Evolutionary conservation across 2,329 filamentous ascomycete species (phyloP), one percentile per base, ranked within the genome.

Genomic region (Trichoderma atrobrunneum): DNA sequence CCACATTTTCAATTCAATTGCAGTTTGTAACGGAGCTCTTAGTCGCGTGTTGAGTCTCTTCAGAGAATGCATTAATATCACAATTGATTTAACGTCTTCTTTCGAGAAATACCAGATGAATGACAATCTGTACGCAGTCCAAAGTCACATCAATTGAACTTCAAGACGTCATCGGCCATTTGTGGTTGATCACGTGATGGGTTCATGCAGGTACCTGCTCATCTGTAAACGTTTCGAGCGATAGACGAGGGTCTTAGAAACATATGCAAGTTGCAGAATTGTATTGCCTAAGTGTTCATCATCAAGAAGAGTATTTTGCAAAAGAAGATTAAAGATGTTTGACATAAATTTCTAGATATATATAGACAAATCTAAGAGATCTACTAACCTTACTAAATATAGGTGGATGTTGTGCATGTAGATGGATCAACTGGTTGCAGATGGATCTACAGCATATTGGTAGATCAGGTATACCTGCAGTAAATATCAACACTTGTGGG

Each of bases 231-330:
- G 11, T 51, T 8, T 7, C n/a, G 39, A 5, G 34, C 6, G 1
- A 48, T 48, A n/a, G 18, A 48, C 3, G 18, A 48, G 43, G 43
- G 43, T 21, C 43, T 21, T 51, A 2, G 3, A 24, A 51, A 21
- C 1, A 12, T n/a, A 7, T 51, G n/a, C n/a, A 21, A 21, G n/a
- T 7, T 51, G 43, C n/a, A 51, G n/a, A 21, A 51, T 7, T 24
- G 3, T 1, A 21, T 21, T 14, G 10, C 10, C 0, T 2, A 21
- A 21, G 43, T 48, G 43, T 5, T n/a, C 2, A 2, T 0, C 11
- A 21, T 0, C 1, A 48, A 21, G 16, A 11, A 48, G 1, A 48
- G 2, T 1, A 1, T n/a, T 48, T 11, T 7, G 36, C 8, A 48
- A 1, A 48, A 3, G 8, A 5, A 1, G 1, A 0, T 0, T 5